Evolutionary conservation across 1,139 yeast genomes (phyloP).

Genomic region (Citeromyces hawaiiensis): DNA sequence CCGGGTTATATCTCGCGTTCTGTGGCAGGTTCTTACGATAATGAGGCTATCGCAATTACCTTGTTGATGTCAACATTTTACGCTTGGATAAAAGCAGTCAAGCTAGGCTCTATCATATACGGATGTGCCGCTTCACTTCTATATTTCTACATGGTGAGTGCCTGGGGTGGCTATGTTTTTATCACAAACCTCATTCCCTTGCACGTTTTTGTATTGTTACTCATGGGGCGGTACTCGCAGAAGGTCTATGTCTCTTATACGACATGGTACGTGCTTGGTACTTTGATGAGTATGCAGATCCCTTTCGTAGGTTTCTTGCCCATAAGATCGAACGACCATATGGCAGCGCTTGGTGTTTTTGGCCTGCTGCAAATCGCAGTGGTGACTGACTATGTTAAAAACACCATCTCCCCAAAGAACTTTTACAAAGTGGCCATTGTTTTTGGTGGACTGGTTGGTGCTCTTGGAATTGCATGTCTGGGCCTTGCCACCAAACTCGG

Average conservation of each 20-base stretch:
- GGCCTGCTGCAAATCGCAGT: constrained; percentile 90
- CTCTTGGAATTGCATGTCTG: constrained; percentile 58
- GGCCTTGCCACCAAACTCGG: constrained; percentile 80
- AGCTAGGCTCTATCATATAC: constrained; percentile 78
- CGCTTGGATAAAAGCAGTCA: constrained; percentile 90
- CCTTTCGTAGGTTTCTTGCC: constrained; percentile 98
- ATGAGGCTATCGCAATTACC: constrained; percentile 97
- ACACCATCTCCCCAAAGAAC: constrained; percentile 59
- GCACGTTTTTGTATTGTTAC: constrained; percentile 78
- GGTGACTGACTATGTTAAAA: constrained; percentile 69
- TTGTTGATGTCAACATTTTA: constrained; percentile 90
- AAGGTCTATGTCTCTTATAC: constrained; percentile 83
- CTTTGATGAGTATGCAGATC: constrained; percentile 96
- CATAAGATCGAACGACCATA: constrained; percentile 93
- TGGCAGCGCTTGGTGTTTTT: constrained; percentile 96
- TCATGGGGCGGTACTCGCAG: constrained; percentile 90
- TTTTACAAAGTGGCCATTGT: constrained; percentile 62
- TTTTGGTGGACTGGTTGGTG: constrained; percentile 33
- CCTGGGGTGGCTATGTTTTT: constrained; percentile 99
- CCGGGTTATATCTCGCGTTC: constrained; percentile 98
- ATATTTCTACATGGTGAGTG: constrained; percentile 97
- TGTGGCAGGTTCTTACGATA: constrained; percentile 97
- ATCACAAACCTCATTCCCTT: constrained; percentile 95
- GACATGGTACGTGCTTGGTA: constrained; percentile 95
- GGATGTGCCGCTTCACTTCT: constrained; percentile 77